Evolutionary conservation across 139 green algal species (phyloP).

Genomic region (Ostreobium quekettii): DNA sequence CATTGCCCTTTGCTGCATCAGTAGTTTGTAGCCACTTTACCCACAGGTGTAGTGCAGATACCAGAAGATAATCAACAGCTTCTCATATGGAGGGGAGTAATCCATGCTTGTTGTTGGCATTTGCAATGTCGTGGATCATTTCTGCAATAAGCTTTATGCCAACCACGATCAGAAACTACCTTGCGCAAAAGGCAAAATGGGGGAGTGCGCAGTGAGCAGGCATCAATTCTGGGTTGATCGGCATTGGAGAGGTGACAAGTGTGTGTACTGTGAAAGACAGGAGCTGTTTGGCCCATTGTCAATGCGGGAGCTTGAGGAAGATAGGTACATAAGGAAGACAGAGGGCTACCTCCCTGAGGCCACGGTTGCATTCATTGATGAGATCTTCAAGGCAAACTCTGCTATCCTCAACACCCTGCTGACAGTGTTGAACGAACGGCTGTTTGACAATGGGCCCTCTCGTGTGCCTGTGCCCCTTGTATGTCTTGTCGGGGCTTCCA

Average conservation of each 20-base stretch:
- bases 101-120: too few relatives aligned
- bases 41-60: too few relatives aligned
- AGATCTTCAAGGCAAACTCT: constrained; percentile 85
- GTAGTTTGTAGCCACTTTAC: too few relatives aligned
- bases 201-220: not conserved
- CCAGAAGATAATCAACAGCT: too few relatives aligned
- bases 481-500: constrained; percentile 71
- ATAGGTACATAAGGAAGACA: constrained; percentile 78
- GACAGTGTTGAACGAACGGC: constrained; percentile 87
- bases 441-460: constrained; percentile 86
- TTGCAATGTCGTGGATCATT: too few relatives aligned
- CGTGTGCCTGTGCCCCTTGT: constrained; percentile 52
- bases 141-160: too few relatives aligned
- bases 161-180: too few relatives aligned
- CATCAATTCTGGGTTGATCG: too few relatives aligned
- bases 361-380: constrained; percentile 81
- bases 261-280: constrained; percentile 18
- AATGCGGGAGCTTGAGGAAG: constrained; percentile 75
- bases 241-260: too few relatives aligned
- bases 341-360: constrained; percentile 76
- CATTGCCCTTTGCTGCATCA: too few relatives aligned
- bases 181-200: not conserved
- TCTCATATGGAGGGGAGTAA: too few relatives aligned
- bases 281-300: constrained; percentile 87
- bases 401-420: constrained; percentile 92